A percentile compares a stretch with the other conserved stretches of the same genome.
phyloP scores from a whole-genome alignment of 495 filamentous ascomycete genomes.

The Glarea lozoyensis region DNA sequence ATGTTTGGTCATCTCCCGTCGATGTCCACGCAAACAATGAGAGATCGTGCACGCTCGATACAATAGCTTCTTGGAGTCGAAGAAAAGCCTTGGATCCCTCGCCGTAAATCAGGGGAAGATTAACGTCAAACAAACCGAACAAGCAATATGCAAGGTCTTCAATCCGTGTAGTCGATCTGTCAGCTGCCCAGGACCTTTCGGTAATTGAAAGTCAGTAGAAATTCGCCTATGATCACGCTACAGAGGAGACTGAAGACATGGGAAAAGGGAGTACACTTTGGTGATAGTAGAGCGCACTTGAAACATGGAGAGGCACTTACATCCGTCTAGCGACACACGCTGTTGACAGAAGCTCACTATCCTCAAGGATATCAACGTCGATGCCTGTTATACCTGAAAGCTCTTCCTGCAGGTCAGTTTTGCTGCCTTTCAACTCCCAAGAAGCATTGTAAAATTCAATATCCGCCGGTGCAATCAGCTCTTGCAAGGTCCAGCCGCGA shows the following conservation, averaged over 20 bases:
- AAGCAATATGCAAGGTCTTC: not conserved
- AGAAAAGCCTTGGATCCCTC: not conserved
- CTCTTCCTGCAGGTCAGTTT: too few relatives aligned
- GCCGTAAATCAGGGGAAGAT: not conserved
- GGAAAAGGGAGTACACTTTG: too few relatives aligned
- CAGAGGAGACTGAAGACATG: too few relatives aligned
- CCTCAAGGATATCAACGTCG: not conserved
- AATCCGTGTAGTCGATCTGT: not conserved
- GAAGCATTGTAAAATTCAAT: not conserved
- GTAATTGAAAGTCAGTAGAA: too few relatives aligned
- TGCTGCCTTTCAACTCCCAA: not conserved
- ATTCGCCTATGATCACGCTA: too few relatives aligned
- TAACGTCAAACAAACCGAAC: not conserved
- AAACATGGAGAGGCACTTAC: too few relatives aligned
- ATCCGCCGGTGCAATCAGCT: constrained; percentile 20
- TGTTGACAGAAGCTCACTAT: not conserved
- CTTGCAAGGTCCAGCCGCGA: constrained; percentile 25
- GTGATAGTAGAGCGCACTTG: too few relatives aligned
- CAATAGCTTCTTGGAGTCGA: not conserved
- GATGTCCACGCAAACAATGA: not conserved
- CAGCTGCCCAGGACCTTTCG: not conserved
- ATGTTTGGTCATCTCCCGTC: too few relatives aligned
- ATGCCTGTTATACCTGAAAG: not conserved
- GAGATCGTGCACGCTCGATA: not conserved
- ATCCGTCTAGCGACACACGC: too few relatives aligned